These are phyloP conservation scores for Globisporangium barbulae DNA, from an alignment of 352 stramenopile genomes.

Conservation along the genomic window DNA sequence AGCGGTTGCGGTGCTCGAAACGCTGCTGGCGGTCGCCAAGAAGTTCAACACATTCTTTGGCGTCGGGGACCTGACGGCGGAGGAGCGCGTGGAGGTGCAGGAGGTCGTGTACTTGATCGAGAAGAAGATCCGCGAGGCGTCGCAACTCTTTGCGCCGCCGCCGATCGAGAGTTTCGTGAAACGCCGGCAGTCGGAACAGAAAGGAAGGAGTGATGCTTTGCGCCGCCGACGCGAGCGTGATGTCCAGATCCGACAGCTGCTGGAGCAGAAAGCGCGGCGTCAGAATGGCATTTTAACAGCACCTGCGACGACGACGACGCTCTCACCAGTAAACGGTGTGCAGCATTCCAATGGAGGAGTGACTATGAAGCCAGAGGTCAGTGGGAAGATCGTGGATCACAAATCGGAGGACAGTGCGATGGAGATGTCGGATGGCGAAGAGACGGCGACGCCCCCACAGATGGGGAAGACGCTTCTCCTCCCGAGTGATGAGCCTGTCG, in stretches of 20 bases:
- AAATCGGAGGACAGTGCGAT: slow-evolving; percentile 53
- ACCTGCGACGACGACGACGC: slow-evolving; percentile 4
- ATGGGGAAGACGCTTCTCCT: slow-evolving; percentile 7
- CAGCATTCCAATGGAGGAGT: neutral
- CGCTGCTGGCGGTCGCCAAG: slow-evolving; percentile 62
- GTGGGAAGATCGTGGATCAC: slow-evolving; percentile 15
- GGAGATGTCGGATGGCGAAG: slow-evolving; percentile 63
- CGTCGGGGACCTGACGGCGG: slow-evolving; percentile 34
- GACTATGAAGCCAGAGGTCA: slow-evolving; percentile 23
- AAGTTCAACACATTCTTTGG: slow-evolving; percentile 81
- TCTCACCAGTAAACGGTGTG: slow-evolving; percentile 19
- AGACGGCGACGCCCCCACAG: slow-evolving; percentile 12
- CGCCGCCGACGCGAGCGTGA: slow-evolving; percentile 74
- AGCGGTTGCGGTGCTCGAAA: slow-evolving; percentile 33
- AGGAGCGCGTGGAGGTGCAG: slow-evolving; percentile 63
- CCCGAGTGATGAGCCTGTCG: neutral
- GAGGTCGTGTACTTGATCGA: slow-evolving; percentile 69
- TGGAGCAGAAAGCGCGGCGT: slow-evolving; percentile 38
- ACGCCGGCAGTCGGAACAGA: slow-evolving; percentile 71
- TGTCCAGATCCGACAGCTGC: slow-evolving; percentile 56
- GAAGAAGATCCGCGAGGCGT: slow-evolving; percentile 37
- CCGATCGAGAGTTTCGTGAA: slow-evolving; percentile 85
- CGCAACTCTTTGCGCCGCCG: slow-evolving; percentile 52
- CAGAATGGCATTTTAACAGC: slow-evolving; percentile 12
- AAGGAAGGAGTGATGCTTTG: slow-evolving; percentile 63